Evolutionary conservation across 352 stramenopile species (phyloP).

Genomic region (Globisporangium parvum): DNA sequence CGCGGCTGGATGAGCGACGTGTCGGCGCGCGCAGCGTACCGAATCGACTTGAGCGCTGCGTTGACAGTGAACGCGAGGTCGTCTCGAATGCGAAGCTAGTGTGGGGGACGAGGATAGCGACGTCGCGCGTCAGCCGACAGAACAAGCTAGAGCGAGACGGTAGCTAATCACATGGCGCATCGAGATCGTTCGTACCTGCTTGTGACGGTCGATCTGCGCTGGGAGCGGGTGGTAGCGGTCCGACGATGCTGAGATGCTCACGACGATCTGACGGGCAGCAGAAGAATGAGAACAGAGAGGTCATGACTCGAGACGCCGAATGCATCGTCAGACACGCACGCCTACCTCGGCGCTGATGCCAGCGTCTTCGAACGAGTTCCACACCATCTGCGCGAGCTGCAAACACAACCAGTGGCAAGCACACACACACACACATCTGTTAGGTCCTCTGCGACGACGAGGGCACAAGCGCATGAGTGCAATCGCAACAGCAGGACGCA

Average conservation of each 20-base stretch:
- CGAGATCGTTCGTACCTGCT: conserved; percentile 31
- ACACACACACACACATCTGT: background rate
- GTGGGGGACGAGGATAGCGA: background rate
- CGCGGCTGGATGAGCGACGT: conserved; percentile 18
- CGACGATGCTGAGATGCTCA: conserved; percentile 45
- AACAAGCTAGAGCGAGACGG: background rate
- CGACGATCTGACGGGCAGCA: conserved; percentile 27
- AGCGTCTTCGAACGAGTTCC: conserved; percentile 49
- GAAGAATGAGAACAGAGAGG: too few relatives aligned
- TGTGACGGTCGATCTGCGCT: conserved; percentile 62
- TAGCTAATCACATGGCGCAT: background rate
- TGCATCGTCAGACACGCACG: background rate
- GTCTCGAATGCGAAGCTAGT: conserved; percentile 59
- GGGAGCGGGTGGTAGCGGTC: conserved; percentile 45
- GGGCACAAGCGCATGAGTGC: background rate
- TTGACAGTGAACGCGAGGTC: conserved; percentile 76
- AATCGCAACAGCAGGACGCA: conserved; percentile 31
- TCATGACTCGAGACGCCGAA: background rate
- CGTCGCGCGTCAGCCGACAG: background rate
- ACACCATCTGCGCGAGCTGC: conserved; percentile 56
- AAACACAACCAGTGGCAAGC: background rate
- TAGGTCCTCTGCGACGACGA: background rate
- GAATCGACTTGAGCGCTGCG: conserved; percentile 70
- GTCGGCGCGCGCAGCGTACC: conserved; percentile 27
- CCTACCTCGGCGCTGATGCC: conserved; percentile 57